Evolutionary conservation across 495 filamentous ascomycete genomes (phyloP).

Genomic region (Hyaloscypha bicolor): DNA sequence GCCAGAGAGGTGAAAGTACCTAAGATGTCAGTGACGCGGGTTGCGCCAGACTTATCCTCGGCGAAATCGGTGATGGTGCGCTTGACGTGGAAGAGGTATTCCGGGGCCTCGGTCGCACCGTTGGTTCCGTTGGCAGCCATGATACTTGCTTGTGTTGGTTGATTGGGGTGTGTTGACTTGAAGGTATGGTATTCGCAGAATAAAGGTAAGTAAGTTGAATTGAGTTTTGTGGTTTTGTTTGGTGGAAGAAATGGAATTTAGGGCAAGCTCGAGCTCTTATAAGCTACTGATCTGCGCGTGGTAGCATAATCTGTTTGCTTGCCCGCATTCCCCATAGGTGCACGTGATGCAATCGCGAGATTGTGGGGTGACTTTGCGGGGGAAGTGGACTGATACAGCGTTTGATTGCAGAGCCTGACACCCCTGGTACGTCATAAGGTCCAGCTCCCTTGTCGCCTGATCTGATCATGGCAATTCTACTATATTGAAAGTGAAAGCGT

Average conservation of each 20-base stretch:
- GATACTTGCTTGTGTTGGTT: neutral
- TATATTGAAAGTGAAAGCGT: neutral
- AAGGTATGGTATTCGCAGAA: neutral
- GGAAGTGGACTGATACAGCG: conserved; percentile 1
- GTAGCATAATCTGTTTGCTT: neutral
- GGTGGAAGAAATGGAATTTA: neutral
- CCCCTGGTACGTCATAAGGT: neutral
- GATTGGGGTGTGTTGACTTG: neutral
- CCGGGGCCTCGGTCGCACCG: neutral
- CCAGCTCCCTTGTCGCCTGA: neutral
- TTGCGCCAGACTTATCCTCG: conserved; percentile 37
- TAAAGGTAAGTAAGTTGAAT: neutral
- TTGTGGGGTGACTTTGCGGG: conserved; percentile 6
- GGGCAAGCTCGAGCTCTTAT: neutral
- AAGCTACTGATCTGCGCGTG: neutral
- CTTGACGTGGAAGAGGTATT: conserved; percentile 43
- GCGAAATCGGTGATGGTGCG: conserved; percentile 41
- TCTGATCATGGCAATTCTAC: neutral
- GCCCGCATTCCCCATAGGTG: neutral
- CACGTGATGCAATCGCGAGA: conserved; percentile 8
- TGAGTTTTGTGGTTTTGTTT: conserved; percentile 4
- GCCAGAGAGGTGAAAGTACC: conserved; percentile 40
- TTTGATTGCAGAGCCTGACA: neutral
- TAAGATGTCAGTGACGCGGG: conserved; percentile 37
- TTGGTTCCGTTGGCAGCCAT: conserved; percentile 12